Conservation (phyloP, 2,329 filamentous ascomycete genomes). For the Escovopsis sp. region DNA sequence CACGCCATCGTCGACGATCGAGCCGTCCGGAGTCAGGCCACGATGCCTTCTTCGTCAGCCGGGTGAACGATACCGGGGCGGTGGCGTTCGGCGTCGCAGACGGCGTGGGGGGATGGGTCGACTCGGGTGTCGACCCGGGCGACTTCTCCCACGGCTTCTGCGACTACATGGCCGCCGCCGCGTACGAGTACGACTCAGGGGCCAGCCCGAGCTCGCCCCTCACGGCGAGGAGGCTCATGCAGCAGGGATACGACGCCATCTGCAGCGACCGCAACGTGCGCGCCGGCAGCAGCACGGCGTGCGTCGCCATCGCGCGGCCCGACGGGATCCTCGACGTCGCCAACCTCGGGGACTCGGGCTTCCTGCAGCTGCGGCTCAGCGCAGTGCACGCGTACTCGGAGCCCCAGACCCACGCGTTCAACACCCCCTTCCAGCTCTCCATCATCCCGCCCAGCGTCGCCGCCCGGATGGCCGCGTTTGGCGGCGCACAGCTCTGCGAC, state of each 20-base stretch:
- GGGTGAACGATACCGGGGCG: slow-evolving; percentile 54
- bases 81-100: slow-evolving; percentile 85
- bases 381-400: slow-evolving; percentile 71
- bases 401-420: slow-evolving; percentile 92
- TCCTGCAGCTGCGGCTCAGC: slow-evolving; percentile 72
- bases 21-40: slow-evolving; percentile 67
- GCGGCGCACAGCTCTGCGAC: slow-evolving; percentile 68
- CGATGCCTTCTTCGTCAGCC: slow-evolving; percentile 87
- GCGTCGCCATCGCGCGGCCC: slow-evolving; percentile 61
- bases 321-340: slow-evolving; percentile 72
- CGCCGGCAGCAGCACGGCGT: slow-evolving; percentile 85
- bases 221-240: slow-evolving; percentile 57
- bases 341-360: slow-evolving; percentile 92
- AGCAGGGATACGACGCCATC: slow-evolving; percentile 71
- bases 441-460: slow-evolving; percentile 71
- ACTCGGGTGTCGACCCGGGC: slow-evolving; percentile 83
- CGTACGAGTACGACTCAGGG: slow-evolving; percentile 38
- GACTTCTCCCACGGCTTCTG: slow-evolving; percentile 92
- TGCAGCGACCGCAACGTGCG: slow-evolving; percentile 56
- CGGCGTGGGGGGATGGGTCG: slow-evolving; percentile 89
- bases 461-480: slow-evolving; percentile 68
- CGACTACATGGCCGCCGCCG: slow-evolving; percentile 75
- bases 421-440: slow-evolving; percentile 89
- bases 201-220: slow-evolving; percentile 24
- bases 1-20: slow-evolving; percentile 19